These are phyloP conservation scores for Cladosporium austrohemisphaericum DNA, from an alignment of 2,329 filamentous ascomycete species.

Conservation along the genomic window DNA sequence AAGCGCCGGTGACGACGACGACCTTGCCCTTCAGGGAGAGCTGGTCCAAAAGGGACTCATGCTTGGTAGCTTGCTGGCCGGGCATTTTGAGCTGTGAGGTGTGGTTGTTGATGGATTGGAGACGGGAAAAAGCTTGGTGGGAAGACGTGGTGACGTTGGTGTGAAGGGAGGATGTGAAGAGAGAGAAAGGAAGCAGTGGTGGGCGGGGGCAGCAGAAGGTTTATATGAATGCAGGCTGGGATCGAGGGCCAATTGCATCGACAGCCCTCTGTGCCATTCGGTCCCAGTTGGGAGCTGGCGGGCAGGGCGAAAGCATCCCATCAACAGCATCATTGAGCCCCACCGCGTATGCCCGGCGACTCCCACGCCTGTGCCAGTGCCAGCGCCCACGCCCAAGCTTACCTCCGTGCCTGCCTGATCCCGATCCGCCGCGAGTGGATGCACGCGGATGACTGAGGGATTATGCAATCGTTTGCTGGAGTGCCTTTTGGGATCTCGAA, in stretches of 20 bases:
- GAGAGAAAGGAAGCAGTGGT: background rate
- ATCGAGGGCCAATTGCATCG: conserved; percentile 7
- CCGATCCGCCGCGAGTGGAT: conserved; percentile 4
- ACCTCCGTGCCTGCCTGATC: conserved; percentile 11
- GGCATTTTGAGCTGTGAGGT: conserved; percentile 2
- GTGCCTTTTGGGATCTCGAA: too few species aligned
- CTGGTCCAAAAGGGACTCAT: conserved; percentile 56
- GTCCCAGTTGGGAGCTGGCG: conserved; percentile 6
- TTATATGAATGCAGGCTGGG: conserved; percentile 12
- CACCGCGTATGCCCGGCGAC: conserved; percentile 3
- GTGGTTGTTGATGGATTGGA: conserved; percentile 12
- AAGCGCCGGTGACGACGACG: conserved; percentile 51
- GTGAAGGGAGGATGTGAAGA: background rate
- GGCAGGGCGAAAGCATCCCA: conserved; percentile 4
- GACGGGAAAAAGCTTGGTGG: conserved; percentile 1
- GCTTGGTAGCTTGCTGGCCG: conserved; percentile 50
- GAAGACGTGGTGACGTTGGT: conserved; percentile 9
- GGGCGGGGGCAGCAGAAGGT: conserved; percentile 9
- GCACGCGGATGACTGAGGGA: conserved; percentile 6
- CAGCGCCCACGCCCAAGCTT: conserved; percentile 14
- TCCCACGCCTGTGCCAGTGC: too few species aligned
- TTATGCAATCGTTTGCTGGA: too few species aligned
- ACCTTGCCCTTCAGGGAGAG: conserved; percentile 53
- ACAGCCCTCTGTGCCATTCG: conserved; percentile 4
- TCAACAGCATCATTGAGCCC: conserved; percentile 14